phyloP scores from a whole-genome alignment of 2,329 filamentous ascomycete species.

The Rachicladosporium sp. region DNA sequence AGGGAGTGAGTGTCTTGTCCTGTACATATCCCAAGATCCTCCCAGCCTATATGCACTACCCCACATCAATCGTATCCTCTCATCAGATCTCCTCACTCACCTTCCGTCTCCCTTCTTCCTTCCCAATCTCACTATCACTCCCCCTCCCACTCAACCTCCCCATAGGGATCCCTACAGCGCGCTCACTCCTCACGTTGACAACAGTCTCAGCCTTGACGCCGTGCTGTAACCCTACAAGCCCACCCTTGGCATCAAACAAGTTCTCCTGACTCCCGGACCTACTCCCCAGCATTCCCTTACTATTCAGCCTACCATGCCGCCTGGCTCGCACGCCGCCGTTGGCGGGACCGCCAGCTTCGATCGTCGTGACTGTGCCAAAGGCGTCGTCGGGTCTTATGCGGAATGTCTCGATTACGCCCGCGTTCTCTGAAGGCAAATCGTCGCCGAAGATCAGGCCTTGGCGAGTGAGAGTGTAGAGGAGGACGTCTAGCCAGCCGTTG shows the following conservation, averaged over 20 bases:
- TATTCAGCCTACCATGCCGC: not conserved
- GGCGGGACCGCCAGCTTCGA: slow-evolving; percentile 8
- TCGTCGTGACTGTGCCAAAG: slow-evolving; percentile 16
- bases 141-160: no score
- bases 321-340: not conserved
- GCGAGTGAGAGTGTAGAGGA: slow-evolving; percentile 44
- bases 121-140: no score
- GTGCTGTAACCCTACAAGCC: not conserved
- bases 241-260: slow-evolving; percentile 1
- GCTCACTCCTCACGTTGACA: slow-evolving; percentile 2
- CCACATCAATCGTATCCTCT: no score
- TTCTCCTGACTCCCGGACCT: slow-evolving; percentile 2
- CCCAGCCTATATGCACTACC: no score
- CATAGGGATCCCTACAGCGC: no score
- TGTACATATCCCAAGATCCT: no score
- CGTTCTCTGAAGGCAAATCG: slow-evolving; percentile 26
- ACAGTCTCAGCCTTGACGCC: slow-evolving; percentile 3
- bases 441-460: slow-evolving; percentile 41
- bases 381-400: slow-evolving; percentile 11
- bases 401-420: slow-evolving; percentile 14
- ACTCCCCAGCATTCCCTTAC: not conserved
- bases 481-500: slow-evolving; percentile 45
- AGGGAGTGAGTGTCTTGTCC: no score
- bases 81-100: no score
- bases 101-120: no score